A percentile compares a stretch with the other conserved stretches of the same genome.
phyloP scores from a whole-genome alignment of 768 basidiomycete species.

The Albatrellus ellisii region DNA sequence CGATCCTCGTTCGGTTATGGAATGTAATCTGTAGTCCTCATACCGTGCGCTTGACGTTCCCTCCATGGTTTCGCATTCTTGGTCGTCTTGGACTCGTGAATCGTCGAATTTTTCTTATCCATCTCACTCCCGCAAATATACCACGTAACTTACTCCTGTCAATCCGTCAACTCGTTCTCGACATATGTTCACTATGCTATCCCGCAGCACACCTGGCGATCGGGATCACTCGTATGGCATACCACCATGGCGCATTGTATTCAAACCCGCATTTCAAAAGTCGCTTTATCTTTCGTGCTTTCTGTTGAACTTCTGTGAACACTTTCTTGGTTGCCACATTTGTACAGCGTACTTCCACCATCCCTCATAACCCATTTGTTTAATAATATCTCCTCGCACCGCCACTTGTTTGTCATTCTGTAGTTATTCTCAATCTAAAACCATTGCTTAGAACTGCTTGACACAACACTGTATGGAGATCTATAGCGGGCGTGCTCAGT shows the following conservation, averaged over 20 bases:
- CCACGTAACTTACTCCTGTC: slow-evolving; percentile 13
- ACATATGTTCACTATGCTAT: slow-evolving; percentile 16
- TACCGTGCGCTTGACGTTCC: slow-evolving; percentile 3
- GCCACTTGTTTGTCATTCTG: slow-evolving; percentile 57
- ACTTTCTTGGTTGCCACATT: slow-evolving; percentile 20
- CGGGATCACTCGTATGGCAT: slow-evolving; percentile 22
- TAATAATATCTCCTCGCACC: slow-evolving; percentile 49
- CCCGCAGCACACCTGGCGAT: slow-evolving; percentile 14
- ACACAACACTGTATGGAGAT: too few species aligned
- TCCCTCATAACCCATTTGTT: slow-evolving; percentile 35
- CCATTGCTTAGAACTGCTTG: slow-evolving; percentile 4
- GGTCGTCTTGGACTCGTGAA: too few species aligned
- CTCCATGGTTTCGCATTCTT: too few species aligned
- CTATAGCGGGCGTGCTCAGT: too few species aligned
- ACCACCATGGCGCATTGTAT: slow-evolving; percentile 27
- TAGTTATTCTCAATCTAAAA: slow-evolving; percentile 40
- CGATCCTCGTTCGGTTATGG: slow-evolving; percentile 62
- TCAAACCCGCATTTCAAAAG: slow-evolving; percentile 20
- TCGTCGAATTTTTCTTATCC: too few species aligned
- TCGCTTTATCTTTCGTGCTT: slow-evolving; percentile 20
- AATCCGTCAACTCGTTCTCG: slow-evolving; percentile 3
- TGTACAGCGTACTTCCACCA: slow-evolving; percentile 24
- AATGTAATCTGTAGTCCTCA: slow-evolving; percentile 38
- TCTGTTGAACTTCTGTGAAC: slow-evolving; percentile 17
- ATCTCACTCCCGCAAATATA: slow-evolving; percentile 11